phyloP scores from a whole-genome alignment of 768 basidiomycete genomes.

The Amyloporia xantha region DNA sequence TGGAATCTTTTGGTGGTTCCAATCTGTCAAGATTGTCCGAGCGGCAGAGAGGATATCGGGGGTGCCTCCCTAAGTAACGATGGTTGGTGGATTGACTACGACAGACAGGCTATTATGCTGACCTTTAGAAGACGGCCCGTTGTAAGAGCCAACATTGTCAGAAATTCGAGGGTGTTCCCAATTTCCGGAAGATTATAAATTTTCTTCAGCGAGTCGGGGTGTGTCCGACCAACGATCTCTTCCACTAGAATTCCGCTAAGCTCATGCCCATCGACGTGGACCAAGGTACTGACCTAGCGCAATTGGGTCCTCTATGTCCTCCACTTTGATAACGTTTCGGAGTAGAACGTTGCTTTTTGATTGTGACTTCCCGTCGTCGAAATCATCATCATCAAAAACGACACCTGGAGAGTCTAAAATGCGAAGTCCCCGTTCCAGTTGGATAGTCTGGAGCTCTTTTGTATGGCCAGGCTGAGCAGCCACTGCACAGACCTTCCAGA shows the following conservation, averaged over 20 bases:
- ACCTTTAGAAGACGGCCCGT: slow-evolving; percentile 76
- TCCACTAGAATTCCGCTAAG: slow-evolving; percentile 61
- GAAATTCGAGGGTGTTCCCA: slow-evolving; percentile 66
- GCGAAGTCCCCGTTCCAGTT: slow-evolving; percentile 86
- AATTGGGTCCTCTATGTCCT: slow-evolving; percentile 86
- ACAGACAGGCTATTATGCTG: slow-evolving; percentile 26
- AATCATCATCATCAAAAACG: slow-evolving; percentile 82
- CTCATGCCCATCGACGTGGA: not conserved
- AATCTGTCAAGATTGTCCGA: slow-evolving; percentile 78
- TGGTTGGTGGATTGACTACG: slow-evolving; percentile 21
- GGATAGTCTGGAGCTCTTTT: slow-evolving; percentile 83
- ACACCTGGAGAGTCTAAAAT: slow-evolving; percentile 96
- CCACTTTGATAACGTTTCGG: slow-evolving; percentile 85
- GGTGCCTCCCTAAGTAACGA: slow-evolving; percentile 60
- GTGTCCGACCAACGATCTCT: slow-evolving; percentile 73
- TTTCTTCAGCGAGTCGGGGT: slow-evolving; percentile 63
- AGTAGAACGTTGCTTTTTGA: slow-evolving; percentile 57
- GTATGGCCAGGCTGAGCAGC: slow-evolving; percentile 95
- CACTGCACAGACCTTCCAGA: slow-evolving; percentile 74
- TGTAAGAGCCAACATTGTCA: slow-evolving; percentile 83
- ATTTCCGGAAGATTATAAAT: slow-evolving; percentile 83
- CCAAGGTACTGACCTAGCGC: slow-evolving; percentile 58
- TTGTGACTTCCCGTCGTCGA: slow-evolving; percentile 38
- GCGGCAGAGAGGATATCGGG: slow-evolving; percentile 83
- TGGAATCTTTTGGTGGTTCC: slow-evolving; percentile 95